These are phyloP conservation scores for Ganoderma multipileum DNA, from an alignment of 1,284 basidiomycete genomes.

Conservation along the genomic window DNA sequence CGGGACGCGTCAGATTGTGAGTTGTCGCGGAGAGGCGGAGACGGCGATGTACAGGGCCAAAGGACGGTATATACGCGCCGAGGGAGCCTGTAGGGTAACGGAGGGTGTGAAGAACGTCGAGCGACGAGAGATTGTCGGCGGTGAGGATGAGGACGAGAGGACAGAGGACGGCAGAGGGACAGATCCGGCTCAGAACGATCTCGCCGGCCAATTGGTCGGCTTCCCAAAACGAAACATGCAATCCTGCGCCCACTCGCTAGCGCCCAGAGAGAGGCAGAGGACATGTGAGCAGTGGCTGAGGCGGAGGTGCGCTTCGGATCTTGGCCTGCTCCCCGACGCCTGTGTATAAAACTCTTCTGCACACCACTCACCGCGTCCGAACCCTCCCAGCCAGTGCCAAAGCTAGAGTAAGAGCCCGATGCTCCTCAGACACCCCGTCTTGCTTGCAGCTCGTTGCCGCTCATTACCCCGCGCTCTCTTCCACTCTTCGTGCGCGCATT, in stretches of 20 bases:
- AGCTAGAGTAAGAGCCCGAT: slow-evolving; percentile 9
- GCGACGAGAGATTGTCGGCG: slow-evolving; percentile 2
- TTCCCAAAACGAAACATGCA: not conserved
- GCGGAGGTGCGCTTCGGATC: slow-evolving; percentile 13
- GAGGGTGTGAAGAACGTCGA: slow-evolving; percentile 3
- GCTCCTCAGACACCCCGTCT: slow-evolving; percentile 22
- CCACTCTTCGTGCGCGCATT: slow-evolving; percentile 54
- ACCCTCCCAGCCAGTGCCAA: not conserved
- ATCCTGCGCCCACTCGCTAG: not conserved
- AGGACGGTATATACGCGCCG: slow-evolving; percentile 7
- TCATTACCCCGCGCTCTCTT: slow-evolving; percentile 41
- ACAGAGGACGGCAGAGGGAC: slow-evolving; percentile 7
- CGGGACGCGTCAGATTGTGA: slow-evolving; percentile 4
- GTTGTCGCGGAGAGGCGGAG: not conserved
- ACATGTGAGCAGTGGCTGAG: slow-evolving; percentile 12
- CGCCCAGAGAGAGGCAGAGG: not conserved
- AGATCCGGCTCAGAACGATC: not conserved
- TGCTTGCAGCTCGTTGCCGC: slow-evolving; percentile 10
- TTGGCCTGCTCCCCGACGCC: slow-evolving; percentile 11
- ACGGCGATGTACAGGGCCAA: slow-evolving; percentile 6
- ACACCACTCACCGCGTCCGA: not conserved
- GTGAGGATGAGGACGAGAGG: slow-evolving; percentile 4
- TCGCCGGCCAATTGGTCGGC: not conserved
- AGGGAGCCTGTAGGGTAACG: not conserved
- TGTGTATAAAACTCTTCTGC: slow-evolving; percentile 12